Percentiles rank a stretch among this genome's conserved stretches.
phyloP scores from a whole-genome alignment of 192 early-diverging fungal genomes.

The Cetraspora pellucida region DNA sequence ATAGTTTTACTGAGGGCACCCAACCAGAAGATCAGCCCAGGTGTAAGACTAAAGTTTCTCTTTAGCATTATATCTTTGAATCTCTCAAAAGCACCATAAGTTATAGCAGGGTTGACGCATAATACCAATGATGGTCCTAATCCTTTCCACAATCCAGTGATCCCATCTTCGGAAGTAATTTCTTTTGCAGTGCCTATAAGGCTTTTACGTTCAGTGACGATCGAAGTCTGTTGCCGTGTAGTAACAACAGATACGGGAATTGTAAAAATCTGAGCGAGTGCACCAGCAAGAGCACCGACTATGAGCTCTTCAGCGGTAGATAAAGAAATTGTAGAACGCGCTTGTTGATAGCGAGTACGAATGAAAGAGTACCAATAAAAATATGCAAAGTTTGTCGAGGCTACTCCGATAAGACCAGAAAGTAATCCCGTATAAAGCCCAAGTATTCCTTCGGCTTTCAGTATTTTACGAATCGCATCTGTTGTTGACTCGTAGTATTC shows the following conservation, averaged over 20 bases:
- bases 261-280: constrained; percentile 84
- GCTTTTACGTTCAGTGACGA: constrained; percentile 61
- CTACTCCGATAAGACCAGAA: constrained; percentile 77
- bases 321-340: constrained; percentile 51
- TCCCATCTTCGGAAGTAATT: constrained; percentile 80
- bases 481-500: constrained; percentile 61
- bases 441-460: constrained; percentile 76
- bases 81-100: constrained; percentile 92
- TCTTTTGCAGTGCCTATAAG: constrained; percentile 66
- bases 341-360: constrained; percentile 60
- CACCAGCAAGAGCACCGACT: constrained; percentile 89
- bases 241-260: constrained; percentile 93
- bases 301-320: constrained; percentile 87
- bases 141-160: constrained; percentile 86
- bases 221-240: constrained; percentile 90
- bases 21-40: constrained; percentile 87
- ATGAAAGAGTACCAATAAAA: constrained; percentile 84
- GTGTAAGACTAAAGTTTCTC: constrained; percentile 58
- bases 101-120: constrained; percentile 95
- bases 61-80: constrained; percentile 64
- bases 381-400: constrained; percentile 80
- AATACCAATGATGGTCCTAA: constrained; percentile 90
- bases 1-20: constrained; percentile 94
- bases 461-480: constrained; percentile 85
- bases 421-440: constrained; percentile 90